A percentile compares a stretch with the other conserved stretches of the same genome.
These are phyloP conservation scores for Pittosporum tobira DNA, from an alignment of 129 eudicot species.

Conservation along the genomic window DNA sequence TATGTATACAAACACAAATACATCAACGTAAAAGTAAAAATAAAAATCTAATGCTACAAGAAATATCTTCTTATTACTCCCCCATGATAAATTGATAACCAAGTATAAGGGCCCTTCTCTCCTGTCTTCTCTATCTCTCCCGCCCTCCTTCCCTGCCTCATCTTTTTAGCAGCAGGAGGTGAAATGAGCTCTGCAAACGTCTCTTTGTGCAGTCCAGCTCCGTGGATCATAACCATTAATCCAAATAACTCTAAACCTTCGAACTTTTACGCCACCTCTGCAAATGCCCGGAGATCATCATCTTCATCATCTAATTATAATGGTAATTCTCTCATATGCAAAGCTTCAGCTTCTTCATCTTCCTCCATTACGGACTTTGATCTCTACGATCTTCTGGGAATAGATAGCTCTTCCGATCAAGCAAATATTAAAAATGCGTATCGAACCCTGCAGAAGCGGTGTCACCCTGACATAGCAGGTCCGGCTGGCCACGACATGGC, in stretches of 20 bases:
- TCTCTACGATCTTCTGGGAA: slow-evolving; percentile 74
- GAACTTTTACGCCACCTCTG: slow-evolving; percentile 6
- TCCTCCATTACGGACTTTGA: slow-evolving; percentile 52
- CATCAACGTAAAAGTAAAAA: no score
- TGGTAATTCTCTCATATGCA: slow-evolving; percentile 23
- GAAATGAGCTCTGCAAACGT: slow-evolving; percentile 30
- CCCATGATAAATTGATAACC: slow-evolving; percentile 1
- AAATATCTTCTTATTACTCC: slow-evolving; percentile 1
- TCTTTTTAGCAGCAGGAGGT: slow-evolving; percentile 7
- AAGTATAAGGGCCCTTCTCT: slow-evolving; percentile 4
- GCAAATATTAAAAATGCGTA: slow-evolving; percentile 57
- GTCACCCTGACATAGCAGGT: slow-evolving; percentile 98
- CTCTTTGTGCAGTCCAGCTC: slow-evolving; percentile 19
- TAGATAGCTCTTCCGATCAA: slow-evolving; percentile 54
- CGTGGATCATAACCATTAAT: slow-evolving; percentile 18
- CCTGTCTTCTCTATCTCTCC: no score
- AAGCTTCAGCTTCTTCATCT: slow-evolving; percentile 30
- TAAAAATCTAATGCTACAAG: no score
- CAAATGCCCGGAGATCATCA: slow-evolving; percentile 1
- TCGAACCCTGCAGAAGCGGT: slow-evolving; percentile 70
- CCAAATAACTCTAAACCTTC: slow-evolving; percentile 10
- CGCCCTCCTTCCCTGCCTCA: slow-evolving; percentile 9
- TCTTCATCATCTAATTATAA: no score
- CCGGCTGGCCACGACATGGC: slow-evolving; percentile 94
- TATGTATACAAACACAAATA: no score